A percentile compares a stretch with the other conserved stretches of the same genome.
These are phyloP conservation scores for Xylariales sp. DNA, from an alignment of 2,329 filamentous ascomycete genomes.

Conservation along the genomic window DNA sequence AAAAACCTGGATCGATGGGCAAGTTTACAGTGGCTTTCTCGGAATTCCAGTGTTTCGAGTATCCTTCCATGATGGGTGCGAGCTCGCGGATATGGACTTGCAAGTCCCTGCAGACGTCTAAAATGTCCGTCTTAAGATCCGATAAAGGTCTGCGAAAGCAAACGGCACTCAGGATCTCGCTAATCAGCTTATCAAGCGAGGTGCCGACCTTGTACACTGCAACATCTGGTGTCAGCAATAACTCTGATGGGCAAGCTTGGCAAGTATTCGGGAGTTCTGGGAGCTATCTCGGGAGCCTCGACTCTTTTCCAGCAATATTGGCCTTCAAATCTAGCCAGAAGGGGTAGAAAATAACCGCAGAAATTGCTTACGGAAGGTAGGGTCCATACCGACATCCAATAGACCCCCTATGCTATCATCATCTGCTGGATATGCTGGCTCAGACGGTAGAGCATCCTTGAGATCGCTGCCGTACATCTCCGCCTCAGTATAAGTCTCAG, in stretches of 20 bases:
- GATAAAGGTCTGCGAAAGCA: neutral
- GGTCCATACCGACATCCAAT: constrained; percentile 8
- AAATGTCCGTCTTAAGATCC: too few relatives aligned
- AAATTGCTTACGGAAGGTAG: too few relatives aligned
- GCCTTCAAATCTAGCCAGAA: too few relatives aligned
- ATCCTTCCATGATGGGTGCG: constrained; percentile 16
- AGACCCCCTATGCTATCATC: neutral
- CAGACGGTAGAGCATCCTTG: too few relatives aligned
- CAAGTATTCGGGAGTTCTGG: too few relatives aligned
- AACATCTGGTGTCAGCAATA: too few relatives aligned
- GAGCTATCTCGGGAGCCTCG: too few relatives aligned
- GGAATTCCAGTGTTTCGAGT: constrained; percentile 13
- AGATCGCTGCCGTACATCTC: neutral
- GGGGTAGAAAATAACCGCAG: too few relatives aligned
- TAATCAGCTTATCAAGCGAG: constrained; percentile 10
- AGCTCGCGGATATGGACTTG: constrained; percentile 16
- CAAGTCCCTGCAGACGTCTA: too few relatives aligned
- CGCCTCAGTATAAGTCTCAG: neutral
- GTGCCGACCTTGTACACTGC: constrained; percentile 9
- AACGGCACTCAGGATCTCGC: constrained; percentile 8
- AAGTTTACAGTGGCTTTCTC: constrained; percentile 7
- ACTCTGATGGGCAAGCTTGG: too few relatives aligned
- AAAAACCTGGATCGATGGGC: constrained; percentile 18
- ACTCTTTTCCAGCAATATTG: too few relatives aligned
- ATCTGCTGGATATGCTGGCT: neutral